Conservation (phyloP, 805 yeast species). For the Nadsonia fulvescens region DNA sequence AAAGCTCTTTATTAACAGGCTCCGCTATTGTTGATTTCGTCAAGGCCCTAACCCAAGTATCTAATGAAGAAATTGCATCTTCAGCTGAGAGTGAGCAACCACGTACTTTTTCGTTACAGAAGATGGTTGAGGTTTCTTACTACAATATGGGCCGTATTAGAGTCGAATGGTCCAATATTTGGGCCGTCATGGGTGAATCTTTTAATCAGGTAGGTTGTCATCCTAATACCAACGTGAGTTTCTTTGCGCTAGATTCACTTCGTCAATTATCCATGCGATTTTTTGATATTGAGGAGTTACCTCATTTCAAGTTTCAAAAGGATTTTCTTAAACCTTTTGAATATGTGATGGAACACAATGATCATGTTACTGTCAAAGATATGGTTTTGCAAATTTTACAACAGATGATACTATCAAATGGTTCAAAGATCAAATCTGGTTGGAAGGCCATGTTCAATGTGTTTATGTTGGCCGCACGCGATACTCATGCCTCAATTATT, state of each 20-base stretch:
- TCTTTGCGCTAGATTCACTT: slow-evolving; percentile 85
- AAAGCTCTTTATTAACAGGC: slow-evolving; percentile 63
- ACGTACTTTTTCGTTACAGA: slow-evolving; percentile 80
- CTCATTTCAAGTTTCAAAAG: slow-evolving; percentile 89
- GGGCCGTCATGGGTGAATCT: slow-evolving; percentile 85
- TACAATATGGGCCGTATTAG: slow-evolving; percentile 94
- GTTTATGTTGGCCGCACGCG: slow-evolving; percentile 54
- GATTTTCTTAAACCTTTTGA: slow-evolving; percentile 87
- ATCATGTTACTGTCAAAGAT: slow-evolving; percentile 54
- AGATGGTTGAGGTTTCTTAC: slow-evolving; percentile 92
- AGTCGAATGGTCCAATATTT: slow-evolving; percentile 88
- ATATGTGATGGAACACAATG: slow-evolving; percentile 51
- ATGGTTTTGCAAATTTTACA: slow-evolving; percentile 81
- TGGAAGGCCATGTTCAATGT: slow-evolving; percentile 83
- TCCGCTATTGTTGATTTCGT: slow-evolving; percentile 78
- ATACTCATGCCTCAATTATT: slow-evolving; percentile 37
- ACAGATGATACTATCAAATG: slow-evolving; percentile 66
- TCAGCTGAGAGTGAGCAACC: slow-evolving; percentile 72
- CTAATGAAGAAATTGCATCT: slow-evolving; percentile 78
- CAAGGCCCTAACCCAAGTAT: slow-evolving; percentile 68
- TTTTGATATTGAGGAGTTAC: slow-evolving; percentile 79
- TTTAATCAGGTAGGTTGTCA: slow-evolving; percentile 77
- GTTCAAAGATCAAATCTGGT: slow-evolving; percentile 67
- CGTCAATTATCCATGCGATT: slow-evolving; percentile 87
- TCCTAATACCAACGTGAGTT: slow-evolving; percentile 53